Base-by-base conservation (phyloP, 257 asterid species). In the Nemophila menziesii region DNA sequence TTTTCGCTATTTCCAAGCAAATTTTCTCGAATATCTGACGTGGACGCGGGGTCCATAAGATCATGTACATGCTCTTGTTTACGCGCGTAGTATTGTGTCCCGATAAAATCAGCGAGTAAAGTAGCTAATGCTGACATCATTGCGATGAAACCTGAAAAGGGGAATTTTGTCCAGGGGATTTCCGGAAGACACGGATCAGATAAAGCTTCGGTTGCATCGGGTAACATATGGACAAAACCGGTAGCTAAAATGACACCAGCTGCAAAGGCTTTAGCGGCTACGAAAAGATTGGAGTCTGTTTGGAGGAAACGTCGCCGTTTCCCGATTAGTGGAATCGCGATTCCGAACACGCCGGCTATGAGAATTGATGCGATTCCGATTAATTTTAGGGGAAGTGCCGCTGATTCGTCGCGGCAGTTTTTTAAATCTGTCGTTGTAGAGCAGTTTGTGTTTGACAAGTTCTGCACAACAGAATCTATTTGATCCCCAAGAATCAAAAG, bases 231-330 rank as follows among this genome's bases (percentile, higher is more conserved):
- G 39, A 90, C 99, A 20, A 90, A 85, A 1, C 99, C 99, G 0
- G 99, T 90, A 55, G 99, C 93, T 0, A 90, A 94, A 67, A 90
- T 90, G 40, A 90, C 99, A 11, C 99, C 99, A 7, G 86, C 99
- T 4, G 99, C 96, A 52, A 81, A 85, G 49, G 96, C 87, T 60
- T 90, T 90, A 60, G 92, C 78, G n/a, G 69, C 68, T 3, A 81
- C 82, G 40, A 85, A 90, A 42, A 81, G 63, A 61, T 79, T 85
- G 57, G 96, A 68, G 57, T 85, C 99, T 0, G 87, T 81, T 20
- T 66, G 60, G 4, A 90, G 78, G 66, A 79, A 74, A 8, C 75
- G 73, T 13, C 86, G 92, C 48, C 69, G 79, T 70, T 62, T 85
- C 36, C 99, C 99, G 1, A 77, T 62, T 51, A 90, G 54, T 0